Conservation (phyloP, 1,284 basidiomycete genomes). For the Puccinia horiana region DNA sequence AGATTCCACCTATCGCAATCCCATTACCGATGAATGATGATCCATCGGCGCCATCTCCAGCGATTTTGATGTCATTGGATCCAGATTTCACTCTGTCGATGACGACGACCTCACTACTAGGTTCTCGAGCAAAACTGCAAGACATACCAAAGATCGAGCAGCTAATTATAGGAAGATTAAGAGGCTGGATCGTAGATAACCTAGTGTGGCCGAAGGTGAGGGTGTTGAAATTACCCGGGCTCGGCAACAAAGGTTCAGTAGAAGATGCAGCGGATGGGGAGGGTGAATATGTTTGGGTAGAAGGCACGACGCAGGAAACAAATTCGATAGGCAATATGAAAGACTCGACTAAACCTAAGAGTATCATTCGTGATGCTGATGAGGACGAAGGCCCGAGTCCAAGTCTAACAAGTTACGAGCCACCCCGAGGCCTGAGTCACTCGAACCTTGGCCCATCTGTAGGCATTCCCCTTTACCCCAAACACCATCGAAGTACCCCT, state of each 20-base stretch:
- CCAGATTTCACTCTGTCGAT: slow-evolving; percentile 65
- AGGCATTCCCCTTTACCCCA: background rate
- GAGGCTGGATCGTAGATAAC: slow-evolving; percentile 62
- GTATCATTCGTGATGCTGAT: slow-evolving; percentile 39
- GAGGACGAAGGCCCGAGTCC: slow-evolving; percentile 27
- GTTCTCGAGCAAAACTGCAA: slow-evolving; percentile 65
- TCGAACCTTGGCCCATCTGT: background rate
- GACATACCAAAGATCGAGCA: slow-evolving; percentile 67
- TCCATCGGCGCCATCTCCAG: slow-evolving; percentile 60
- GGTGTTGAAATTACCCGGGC: slow-evolving; percentile 61
- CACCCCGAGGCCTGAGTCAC: background rate
- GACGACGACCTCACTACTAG: slow-evolving; percentile 63
- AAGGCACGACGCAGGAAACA: slow-evolving; percentile 3
- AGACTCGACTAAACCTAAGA: slow-evolving; percentile 22
- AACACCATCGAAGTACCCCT: slow-evolving; percentile 12
- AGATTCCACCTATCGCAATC: slow-evolving; percentile 53
- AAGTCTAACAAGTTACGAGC: slow-evolving; percentile 1
- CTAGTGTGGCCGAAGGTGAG: slow-evolving; percentile 63
- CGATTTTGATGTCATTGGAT: slow-evolving; percentile 60
- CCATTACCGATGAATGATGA: slow-evolving; percentile 44
- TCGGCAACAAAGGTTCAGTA: slow-evolving; percentile 85
- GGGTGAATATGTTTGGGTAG: slow-evolving; percentile 62
- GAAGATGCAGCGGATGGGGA: slow-evolving; percentile 97
- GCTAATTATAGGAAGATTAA: slow-evolving; percentile 62
- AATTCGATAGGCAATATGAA: background rate